phyloP scores from a whole-genome alignment of 768 basidiomycete species.

The Phlebiopsis gigantea region DNA sequence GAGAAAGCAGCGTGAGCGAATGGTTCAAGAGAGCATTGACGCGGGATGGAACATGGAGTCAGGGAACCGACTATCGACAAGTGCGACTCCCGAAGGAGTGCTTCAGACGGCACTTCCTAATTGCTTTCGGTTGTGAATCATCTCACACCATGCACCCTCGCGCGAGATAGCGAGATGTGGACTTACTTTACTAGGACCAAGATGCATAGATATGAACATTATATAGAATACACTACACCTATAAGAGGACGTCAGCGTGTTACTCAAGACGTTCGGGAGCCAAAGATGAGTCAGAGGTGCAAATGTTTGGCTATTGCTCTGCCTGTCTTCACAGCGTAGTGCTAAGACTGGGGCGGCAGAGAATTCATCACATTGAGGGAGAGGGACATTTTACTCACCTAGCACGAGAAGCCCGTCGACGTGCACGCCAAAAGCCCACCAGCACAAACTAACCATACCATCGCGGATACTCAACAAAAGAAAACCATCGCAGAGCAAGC shows the following conservation, averaged over 20 bases:
- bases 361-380: constrained; percentile 17
- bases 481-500: not conserved
- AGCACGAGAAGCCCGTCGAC: not conserved
- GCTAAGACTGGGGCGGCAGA: constrained; percentile 28
- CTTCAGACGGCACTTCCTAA: constrained; percentile 29
- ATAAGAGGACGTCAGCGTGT: not conserved
- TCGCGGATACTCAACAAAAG: not conserved
- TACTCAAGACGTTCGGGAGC: not conserved
- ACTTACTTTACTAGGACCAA: too few species aligned
- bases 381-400: constrained; percentile 5
- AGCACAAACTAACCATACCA: not conserved
- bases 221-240: not conserved
- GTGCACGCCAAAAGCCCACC: not conserved
- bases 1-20: too few species aligned
- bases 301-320: constrained; percentile 27
- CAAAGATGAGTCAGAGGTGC: constrained; percentile 20
- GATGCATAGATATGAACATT: not conserved
- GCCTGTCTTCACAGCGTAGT: constrained; percentile 23
- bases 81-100: constrained; percentile 14
- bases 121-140: constrained; percentile 27
- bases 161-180: too few species aligned
- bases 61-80: constrained; percentile 19
- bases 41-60: not conserved
- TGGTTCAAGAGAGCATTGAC: too few species aligned
- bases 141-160: constrained; percentile 13